A percentile compares a stretch with the other conserved stretches of the same genome.
These are phyloP conservation scores for Colletotrichum sp. DNA, from an alignment of 2,329 filamentous ascomycete genomes.

Conservation along the genomic window DNA sequence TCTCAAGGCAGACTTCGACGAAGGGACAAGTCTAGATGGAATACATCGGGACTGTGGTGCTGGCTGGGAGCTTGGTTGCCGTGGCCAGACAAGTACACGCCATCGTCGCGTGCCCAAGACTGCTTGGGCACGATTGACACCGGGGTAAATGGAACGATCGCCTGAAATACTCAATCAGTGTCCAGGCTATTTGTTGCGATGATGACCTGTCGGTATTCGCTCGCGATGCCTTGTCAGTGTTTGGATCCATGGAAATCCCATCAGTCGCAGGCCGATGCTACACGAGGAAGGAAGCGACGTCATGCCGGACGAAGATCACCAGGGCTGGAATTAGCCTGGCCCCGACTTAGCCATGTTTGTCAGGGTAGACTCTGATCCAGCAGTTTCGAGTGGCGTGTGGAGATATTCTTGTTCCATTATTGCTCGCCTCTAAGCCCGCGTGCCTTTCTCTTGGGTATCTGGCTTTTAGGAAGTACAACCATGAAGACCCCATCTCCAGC, in stretches of 20 bases:
- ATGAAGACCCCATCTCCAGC: neutral
- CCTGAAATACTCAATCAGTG: neutral
- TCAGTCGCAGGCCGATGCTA: neutral
- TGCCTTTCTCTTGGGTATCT: neutral
- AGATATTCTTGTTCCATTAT: neutral
- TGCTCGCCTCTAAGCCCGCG: neutral
- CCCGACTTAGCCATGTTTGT: neutral
- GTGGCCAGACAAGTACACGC: neutral
- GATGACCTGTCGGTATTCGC: neutral
- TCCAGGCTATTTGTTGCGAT: neutral
- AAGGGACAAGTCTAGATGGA: neutral
- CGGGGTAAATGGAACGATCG: fast-evolving
- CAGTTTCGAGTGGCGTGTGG: neutral
- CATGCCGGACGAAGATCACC: neutral
- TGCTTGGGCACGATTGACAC: neutral
- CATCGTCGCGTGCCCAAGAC: neutral
- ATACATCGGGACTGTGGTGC: neutral
- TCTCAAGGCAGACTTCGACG: neutral
- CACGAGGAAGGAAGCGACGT: neutral
- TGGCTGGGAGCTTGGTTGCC: neutral
- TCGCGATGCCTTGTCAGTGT: neutral
- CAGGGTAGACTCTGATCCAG: neutral
- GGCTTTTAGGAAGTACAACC: neutral
- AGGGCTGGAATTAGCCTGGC: neutral
- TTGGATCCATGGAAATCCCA: neutral